Base-by-base conservation (phyloP, 768 basidiomycete genomes). In the Mycena alexandri region DNA sequence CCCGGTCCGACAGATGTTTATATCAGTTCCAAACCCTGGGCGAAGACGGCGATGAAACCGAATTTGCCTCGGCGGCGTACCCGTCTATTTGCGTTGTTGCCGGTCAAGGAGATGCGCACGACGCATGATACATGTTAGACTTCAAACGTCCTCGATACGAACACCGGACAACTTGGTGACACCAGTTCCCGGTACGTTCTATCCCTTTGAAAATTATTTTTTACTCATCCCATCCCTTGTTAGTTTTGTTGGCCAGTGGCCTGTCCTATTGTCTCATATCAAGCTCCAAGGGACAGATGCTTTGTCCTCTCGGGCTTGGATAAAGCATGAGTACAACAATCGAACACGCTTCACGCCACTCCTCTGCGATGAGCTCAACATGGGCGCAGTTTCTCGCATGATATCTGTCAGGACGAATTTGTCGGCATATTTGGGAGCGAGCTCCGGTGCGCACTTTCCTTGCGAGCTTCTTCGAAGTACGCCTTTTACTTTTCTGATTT, bases 1-100 rank as follows among this genome's bases (percentile, higher is more conserved):
- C 34, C 33, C 12, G 59, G 36, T 50, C 65, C 61, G 65, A 11
- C 75, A 98, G 96, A 75, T 89, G 92, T 78, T 83, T 98, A 24
- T 98, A 98, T 76, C 96, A 98, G 75, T 99, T 99, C 86, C 95
- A 98, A 77, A 95, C 94, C 75, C 86, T 99, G 51, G 98, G 96
- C 58, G 98, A 99, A 72, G 96, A 98, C 74, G 96, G 97, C 74
- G 88, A 92, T 68, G 96, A 98, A 74, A 86, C 90, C n/a, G 95
- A 97, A 79, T 95, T 90, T 76, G 89, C 89, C 56, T 98, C 97
- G 11, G 88, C 93, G 2, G 87, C 90, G 10, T 98, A 95, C 56
- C 25, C 4, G 33, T 48, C 5, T 55, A n/a, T 97, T 2, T 94
- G 96, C 0, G 34, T 36, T 36, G 5, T 36, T 36, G 34, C 34